Evolutionary conservation across 208 protist genomes (phyloP).

Genomic region (Porcisia hertigi): DNA sequence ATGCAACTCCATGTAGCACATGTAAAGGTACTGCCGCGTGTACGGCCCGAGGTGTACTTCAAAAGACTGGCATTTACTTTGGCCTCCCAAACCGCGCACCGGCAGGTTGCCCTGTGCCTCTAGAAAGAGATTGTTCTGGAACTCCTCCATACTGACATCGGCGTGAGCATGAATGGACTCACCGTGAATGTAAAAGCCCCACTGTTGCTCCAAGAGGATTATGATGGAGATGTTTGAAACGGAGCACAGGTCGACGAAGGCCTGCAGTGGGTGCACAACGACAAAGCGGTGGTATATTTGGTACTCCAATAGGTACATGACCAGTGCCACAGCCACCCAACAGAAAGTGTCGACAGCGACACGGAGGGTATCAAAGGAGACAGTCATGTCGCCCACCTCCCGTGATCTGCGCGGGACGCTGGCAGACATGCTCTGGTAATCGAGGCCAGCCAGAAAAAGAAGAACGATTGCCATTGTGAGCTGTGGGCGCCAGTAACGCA

Average conservation of each 20-base stretch:
- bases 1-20: conserved; percentile 71
- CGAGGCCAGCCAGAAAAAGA: conserved; percentile 64
- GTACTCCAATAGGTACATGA: conserved; percentile 74
- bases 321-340: conserved; percentile 62
- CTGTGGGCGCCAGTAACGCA: conserved; percentile 76
- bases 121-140: conserved; percentile 77
- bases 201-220: conserved; percentile 78
- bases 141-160: conserved; percentile 90
- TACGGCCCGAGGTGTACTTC: conserved; percentile 80
- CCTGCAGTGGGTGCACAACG: conserved; percentile 78
- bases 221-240: conserved; percentile 92
- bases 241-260: conserved; percentile 91
- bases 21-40: conserved; percentile 82
- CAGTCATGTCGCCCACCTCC: conserved; percentile 26
- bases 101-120: conserved; percentile 86
- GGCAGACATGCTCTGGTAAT: conserved; percentile 51
- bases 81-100: conserved; percentile 75
- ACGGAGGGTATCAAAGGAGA: conserved; percentile 54
- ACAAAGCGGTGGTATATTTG: conserved; percentile 88
- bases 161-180: conserved; percentile 87
- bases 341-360: conserved; percentile 82
- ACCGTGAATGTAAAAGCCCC: conserved; percentile 92
- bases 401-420: conserved; percentile 43
- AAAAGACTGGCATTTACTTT: conserved; percentile 81
- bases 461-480: conserved; percentile 73